phyloP scores from a whole-genome alignment of 208 protist species.

The Trypanosoma grayi region DNA sequence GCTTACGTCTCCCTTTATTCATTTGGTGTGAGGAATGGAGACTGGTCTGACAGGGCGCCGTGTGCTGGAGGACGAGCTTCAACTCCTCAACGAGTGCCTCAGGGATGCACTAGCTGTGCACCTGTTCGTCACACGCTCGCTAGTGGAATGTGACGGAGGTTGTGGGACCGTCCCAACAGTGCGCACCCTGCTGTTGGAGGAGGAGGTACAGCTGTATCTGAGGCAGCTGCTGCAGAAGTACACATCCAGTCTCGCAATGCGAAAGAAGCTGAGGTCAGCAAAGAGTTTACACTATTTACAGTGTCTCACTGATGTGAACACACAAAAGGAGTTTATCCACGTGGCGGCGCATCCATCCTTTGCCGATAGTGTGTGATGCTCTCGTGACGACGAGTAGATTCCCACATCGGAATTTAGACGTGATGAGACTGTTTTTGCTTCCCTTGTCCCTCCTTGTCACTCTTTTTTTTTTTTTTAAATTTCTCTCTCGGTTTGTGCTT shows the following conservation, averaged over 20 bases:
- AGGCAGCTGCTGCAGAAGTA: conserved; percentile 43
- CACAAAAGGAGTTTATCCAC: conserved; percentile 57
- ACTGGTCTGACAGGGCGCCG: no score
- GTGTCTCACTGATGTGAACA: conserved; percentile 59
- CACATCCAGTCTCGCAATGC: conserved; percentile 33
- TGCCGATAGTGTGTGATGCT: no score
- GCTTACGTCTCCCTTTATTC: background rate
- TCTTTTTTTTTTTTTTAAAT: background rate
- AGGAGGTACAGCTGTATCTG: conserved; percentile 61
- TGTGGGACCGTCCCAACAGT: background rate
- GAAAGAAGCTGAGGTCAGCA: conserved; percentile 35
- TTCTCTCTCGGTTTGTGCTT: background rate
- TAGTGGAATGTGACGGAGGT: conserved; percentile 12
- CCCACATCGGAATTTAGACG: conserved; percentile 15
- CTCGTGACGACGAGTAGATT: no score
- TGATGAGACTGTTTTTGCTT: background rate
- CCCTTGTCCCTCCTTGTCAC: background rate
- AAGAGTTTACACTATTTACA: conserved; percentile 60
- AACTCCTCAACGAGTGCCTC: conserved; percentile 65
- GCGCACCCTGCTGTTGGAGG: conserved; percentile 40
- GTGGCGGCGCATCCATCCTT: conserved; percentile 58
- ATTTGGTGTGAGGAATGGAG: no score
- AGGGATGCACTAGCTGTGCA: conserved; percentile 51
- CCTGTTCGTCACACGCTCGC: conserved; percentile 49
- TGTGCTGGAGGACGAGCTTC: conserved; percentile 29